Evolutionary conservation across 208 protist species (phyloP), one percentile per base, ranked within the genome.

Genomic region (Leishmania amazonensis): DNA sequence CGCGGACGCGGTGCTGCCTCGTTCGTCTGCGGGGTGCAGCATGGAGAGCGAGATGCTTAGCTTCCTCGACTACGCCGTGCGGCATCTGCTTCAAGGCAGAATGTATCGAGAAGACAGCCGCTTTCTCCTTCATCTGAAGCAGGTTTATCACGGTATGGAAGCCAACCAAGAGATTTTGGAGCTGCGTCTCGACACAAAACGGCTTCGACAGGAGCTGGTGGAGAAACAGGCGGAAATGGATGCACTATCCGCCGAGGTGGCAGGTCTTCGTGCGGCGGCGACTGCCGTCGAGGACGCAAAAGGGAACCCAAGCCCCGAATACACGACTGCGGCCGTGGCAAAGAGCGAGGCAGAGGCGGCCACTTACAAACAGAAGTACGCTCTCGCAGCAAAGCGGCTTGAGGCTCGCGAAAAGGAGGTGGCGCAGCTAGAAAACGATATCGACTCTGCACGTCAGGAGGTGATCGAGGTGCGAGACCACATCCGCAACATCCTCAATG

Each of bases 21-120:
- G 92, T 28, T 94, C 92, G 40, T 85, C 90, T 1, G 81, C 78
- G 6, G 78, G 65, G 71, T 86, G 86, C 71, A 87, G 81, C 76
- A 79, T 89, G 45, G 93, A 96, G 80, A 83, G 91, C 9, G 89
- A 92, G 24, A 81, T 93, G 83, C 77, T 98, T 17, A 79, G 77
- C 45, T 84, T 91, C 17, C 82, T 98, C 49, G 92, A 93, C 38
- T 75, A 86, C 19, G 75, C 79, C 28, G 80, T 94, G 64, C 79
- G 81, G 67, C 74, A 79, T 65, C 65, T 94, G 19, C 77, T 94
- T 38, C 76, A 86, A 15, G 95, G 95, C 8, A 88, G 81, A 72
- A 87, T 96, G 31, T 95, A 92, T 57, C 89, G 88, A 24, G 95
- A 98, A 82, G 95, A 98, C 81, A 89, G 85, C 73, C 85, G 86